Evolutionary conservation across 2,329 filamentous ascomycete genomes (phyloP).

Genomic region (Aspergillus cejpii): DNA sequence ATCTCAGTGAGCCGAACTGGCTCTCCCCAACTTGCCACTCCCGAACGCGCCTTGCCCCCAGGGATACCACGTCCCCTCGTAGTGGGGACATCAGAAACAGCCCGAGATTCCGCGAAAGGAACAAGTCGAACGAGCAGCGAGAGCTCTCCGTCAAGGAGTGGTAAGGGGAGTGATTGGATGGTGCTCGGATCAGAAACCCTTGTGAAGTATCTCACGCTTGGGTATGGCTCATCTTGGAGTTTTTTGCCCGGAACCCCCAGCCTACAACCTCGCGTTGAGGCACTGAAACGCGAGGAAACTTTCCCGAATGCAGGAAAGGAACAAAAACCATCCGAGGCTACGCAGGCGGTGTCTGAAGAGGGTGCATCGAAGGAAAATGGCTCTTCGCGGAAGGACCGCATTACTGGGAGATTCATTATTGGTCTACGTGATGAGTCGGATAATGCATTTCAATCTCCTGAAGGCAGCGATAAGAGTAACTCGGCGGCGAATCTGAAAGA

Average conservation of each 20-base stretch:
- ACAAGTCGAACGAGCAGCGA: slow-evolving; percentile 13
- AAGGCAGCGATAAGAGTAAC: slow-evolving; percentile 21
- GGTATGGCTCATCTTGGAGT: slow-evolving; percentile 46
- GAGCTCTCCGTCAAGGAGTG: slow-evolving; percentile 13
- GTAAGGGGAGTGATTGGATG: slow-evolving; percentile 23
- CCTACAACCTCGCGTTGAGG: slow-evolving; percentile 23
- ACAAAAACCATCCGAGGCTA: background rate
- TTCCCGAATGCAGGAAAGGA: slow-evolving; percentile 2
- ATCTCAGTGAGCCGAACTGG: slow-evolving; percentile 2
- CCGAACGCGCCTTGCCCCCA: slow-evolving; percentile 28
- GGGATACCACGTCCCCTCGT: slow-evolving; percentile 43
- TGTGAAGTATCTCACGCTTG: slow-evolving; percentile 46
- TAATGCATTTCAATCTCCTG: slow-evolving; percentile 24
- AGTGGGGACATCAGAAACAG: slow-evolving; percentile 16
- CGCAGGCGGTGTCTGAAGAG: slow-evolving; percentile 1
- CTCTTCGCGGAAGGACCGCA: slow-evolving; percentile 18
- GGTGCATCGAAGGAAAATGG: slow-evolving; percentile 3
- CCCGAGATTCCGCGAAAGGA: slow-evolving; percentile 12
- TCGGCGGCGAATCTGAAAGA: slow-evolving; percentile 19
- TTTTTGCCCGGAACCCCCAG: slow-evolving; percentile 30
- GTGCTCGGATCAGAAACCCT: slow-evolving; percentile 40
- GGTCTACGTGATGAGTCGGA: slow-evolving; percentile 40
- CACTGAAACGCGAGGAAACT: slow-evolving; percentile 18
- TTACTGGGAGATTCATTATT: slow-evolving; percentile 37
- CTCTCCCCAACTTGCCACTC: slow-evolving; percentile 10